A percentile compares a stretch with the other conserved stretches of the same genome.
phyloP scores from a whole-genome alignment of 164 flowering plant genomes.

The Protea cynaroides region DNA sequence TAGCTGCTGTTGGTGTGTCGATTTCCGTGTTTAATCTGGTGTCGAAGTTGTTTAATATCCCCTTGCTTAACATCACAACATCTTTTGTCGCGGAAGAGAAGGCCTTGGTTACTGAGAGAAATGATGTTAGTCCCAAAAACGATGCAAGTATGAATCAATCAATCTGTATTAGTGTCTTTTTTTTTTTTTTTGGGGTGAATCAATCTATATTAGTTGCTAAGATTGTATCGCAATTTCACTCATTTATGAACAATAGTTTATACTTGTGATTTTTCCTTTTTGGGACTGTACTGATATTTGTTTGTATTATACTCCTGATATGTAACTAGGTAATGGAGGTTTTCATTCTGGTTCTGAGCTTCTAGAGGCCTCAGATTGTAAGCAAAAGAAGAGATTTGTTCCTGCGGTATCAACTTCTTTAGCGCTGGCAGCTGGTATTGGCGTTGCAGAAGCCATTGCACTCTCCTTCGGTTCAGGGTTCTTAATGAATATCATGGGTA shows the following conservation, averaged over 20 bases:
- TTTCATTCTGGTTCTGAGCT: constrained; percentile 9
- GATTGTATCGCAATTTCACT: not conserved
- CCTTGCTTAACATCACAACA: constrained; percentile 86
- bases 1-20: constrained; percentile 98
- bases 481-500: constrained; percentile 89
- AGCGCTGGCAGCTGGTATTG: constrained; percentile 74
- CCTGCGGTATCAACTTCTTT: constrained; percentile 86
- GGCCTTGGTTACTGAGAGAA: constrained; percentile 32
- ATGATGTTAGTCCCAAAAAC: constrained; percentile 12
- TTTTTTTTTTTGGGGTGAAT: too few relatives aligned
- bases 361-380: constrained; percentile 21
- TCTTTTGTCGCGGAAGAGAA: constrained; percentile 97
- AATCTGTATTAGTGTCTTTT: too few relatives aligned
- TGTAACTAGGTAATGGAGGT: constrained; percentile 5
- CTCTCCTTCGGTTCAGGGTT: constrained; percentile 71
- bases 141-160: constrained; percentile 19
- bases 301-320: constrained; percentile 1
- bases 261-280: not conserved
- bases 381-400: constrained; percentile 44
- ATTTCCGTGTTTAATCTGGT: constrained; percentile 85
- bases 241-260: not conserved
- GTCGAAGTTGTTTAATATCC: constrained; percentile 86
- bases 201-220: not conserved
- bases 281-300: not conserved
- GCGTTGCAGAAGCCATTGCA: constrained; percentile 78